phyloP scores from a whole-genome alignment of 352 stramenopile genomes.

The Hyaloperonospora arabidopsidis region DNA sequence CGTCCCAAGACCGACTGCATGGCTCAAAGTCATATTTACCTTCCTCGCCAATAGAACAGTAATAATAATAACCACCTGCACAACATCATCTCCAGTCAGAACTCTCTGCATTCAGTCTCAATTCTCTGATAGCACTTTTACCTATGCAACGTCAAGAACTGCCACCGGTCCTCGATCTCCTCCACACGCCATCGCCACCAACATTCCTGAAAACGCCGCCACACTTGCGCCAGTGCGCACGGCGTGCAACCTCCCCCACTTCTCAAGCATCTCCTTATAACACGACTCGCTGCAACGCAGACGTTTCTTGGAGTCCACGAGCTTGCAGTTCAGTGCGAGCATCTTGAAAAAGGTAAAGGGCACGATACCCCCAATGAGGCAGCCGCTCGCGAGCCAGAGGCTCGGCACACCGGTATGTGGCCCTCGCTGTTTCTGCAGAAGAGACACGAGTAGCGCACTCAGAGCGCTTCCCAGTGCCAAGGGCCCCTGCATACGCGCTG shows the following conservation, averaged over 20 bases:
- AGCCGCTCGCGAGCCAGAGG: constrained; percentile 53
- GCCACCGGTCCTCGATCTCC: constrained; percentile 19
- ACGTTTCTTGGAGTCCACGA: constrained; percentile 44
- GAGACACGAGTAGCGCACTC: constrained; percentile 39
- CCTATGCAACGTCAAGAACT: constrained; percentile 7
- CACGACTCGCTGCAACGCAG: constrained; percentile 32
- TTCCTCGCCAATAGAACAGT: constrained; percentile 29
- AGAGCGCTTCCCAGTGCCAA: constrained; percentile 47
- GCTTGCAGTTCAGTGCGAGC: constrained; percentile 52
- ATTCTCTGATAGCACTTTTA: neutral
- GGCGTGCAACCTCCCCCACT: constrained; percentile 51
- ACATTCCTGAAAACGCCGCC: constrained; percentile 49
- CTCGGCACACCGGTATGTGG: constrained; percentile 27
- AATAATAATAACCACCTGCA: constrained; percentile 16
- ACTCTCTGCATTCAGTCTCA: neutral
- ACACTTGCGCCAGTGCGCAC: constrained; percentile 46
- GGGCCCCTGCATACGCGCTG: constrained; percentile 52
- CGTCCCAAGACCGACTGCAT: constrained; percentile 4
- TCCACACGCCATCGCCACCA: constrained; percentile 47
- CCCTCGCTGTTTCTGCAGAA: constrained; percentile 32
- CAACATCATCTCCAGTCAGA: neutral
- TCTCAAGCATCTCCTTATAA: constrained; percentile 45
- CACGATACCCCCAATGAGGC: constrained; percentile 46
- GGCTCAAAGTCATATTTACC: constrained; percentile 9
- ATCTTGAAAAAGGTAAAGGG: constrained; percentile 65